phyloP scores from a whole-genome alignment of 306 rosid species.

The Casuarina equisetifolia region DNA sequence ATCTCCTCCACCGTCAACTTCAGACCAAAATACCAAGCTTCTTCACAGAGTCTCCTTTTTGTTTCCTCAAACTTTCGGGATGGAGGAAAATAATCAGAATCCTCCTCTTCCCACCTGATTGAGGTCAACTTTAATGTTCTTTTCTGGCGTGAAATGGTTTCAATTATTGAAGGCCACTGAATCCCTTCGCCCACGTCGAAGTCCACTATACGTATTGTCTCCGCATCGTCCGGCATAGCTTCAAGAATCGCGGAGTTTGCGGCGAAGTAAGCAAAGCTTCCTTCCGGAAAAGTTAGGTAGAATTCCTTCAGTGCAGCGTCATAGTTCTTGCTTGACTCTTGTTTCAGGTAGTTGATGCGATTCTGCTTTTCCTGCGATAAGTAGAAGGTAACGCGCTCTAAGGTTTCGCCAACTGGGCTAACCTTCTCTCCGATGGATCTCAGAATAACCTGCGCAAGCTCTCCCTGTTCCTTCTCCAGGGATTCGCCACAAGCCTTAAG shows the following conservation, averaged over 20 bases:
- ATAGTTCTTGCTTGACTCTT: conserved; percentile 48
- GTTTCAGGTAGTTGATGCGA: conserved; percentile 41
- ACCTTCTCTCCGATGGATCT: conserved; percentile 50
- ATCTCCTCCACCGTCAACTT: conserved; percentile 52
- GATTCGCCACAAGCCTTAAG: conserved; percentile 53
- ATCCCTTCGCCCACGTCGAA: conserved; percentile 50
- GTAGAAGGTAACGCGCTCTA: conserved; percentile 52
- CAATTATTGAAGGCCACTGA: conserved; percentile 51
- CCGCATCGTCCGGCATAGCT: conserved; percentile 47
- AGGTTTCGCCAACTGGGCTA: conserved; percentile 44
- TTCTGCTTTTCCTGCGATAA: conserved; percentile 36
- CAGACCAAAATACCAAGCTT: conserved; percentile 47
- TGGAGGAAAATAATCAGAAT: conserved; percentile 8
- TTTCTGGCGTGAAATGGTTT: conserved; percentile 32
- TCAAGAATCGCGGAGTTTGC: conserved; percentile 56
- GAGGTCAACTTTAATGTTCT: conserved; percentile 52
- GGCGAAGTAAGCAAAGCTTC: conserved; percentile 49
- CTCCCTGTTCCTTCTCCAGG: conserved; percentile 38
- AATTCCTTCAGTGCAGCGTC: conserved; percentile 32
- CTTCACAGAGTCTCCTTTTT: conserved; percentile 34
- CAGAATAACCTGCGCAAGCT: conserved; percentile 40
- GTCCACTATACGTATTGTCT: conserved; percentile 49
- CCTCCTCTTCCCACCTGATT: conserved; percentile 39
- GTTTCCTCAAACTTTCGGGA: conserved; percentile 47
- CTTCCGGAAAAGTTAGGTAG: conserved; percentile 48